phyloP scores from a whole-genome alignment of 2,329 filamentous ascomycete species.

The Talaromyces pinophilus region DNA sequence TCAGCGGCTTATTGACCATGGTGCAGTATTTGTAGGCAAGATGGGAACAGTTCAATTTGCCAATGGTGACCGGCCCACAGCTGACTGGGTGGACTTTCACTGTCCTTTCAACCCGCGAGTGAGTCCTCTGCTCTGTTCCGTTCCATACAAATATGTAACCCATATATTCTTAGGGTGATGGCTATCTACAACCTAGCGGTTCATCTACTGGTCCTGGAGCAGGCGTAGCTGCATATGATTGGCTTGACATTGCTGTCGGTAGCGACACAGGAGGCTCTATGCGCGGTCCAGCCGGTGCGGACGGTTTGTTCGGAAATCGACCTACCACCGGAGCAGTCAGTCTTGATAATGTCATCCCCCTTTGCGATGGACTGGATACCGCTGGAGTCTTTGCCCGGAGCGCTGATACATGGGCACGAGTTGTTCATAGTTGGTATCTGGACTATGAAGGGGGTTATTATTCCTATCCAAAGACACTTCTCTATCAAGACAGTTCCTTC shows the following conservation, averaged over 20 bases:
- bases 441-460: neutral
- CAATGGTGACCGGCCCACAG: conserved; percentile 22
- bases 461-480: neutral
- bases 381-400: neutral
- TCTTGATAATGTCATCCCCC: conserved; percentile 15
- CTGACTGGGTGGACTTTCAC: conserved; percentile 23
- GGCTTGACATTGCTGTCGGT: conserved; percentile 42
- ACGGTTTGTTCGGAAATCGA: conserved; percentile 55
- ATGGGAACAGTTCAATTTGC: conserved; percentile 25
- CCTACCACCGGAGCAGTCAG: conserved; percentile 51
- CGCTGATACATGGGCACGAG: neutral
- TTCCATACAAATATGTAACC: neutral
- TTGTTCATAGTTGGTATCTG: neutral
- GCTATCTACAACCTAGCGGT: conserved; percentile 45
- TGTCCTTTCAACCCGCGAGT: neutral
- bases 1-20: conserved; percentile 60
- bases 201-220: conserved; percentile 45
- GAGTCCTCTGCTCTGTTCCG: neutral
- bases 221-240: conserved; percentile 45
- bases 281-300: conserved; percentile 50
- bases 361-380: neutral
- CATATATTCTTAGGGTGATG: conserved; percentile 47
- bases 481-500: neutral
- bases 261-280: conserved; percentile 32
- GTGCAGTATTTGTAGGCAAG: conserved; percentile 51